phyloP scores from a whole-genome alignment of 2,329 filamentous ascomycete species.

The Thielaviopsis ethacetica region DNA sequence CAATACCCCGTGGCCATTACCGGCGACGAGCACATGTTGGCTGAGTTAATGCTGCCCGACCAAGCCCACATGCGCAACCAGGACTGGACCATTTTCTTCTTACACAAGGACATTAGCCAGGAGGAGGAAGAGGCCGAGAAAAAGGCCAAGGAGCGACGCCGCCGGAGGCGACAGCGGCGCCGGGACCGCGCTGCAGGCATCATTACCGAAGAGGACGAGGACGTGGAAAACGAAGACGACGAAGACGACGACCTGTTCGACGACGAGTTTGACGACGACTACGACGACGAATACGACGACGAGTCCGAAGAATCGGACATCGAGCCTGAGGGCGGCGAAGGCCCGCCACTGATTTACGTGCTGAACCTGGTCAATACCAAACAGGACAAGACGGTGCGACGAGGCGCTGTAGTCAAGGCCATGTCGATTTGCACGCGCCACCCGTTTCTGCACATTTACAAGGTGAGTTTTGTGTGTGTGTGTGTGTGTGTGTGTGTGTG shows the following conservation, averaged over 20 bases:
- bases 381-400: conserved; percentile 80
- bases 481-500: too few species aligned
- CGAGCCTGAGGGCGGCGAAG: conserved; percentile 58
- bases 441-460: conserved; percentile 97
- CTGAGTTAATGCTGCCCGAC: conserved; percentile 95
- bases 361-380: conserved; percentile 97
- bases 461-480: conserved; percentile 34
- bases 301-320: conserved; percentile 38
- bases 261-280: conserved; percentile 25
- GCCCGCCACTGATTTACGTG: conserved; percentile 88
- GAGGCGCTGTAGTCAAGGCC: conserved; percentile 88
- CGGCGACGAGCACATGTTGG: conserved; percentile 93
- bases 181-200: conserved; percentile 34
- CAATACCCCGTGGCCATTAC: conserved; percentile 92
- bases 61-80: conserved; percentile 88
- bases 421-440: conserved; percentile 98
- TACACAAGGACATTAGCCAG: conserved; percentile 84
- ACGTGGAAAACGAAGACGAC: conserved; percentile 26
- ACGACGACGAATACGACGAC: conserved; percentile 36
- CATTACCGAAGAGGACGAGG: conserved; percentile 27
- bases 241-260: conserved; percentile 31
- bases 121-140: conserved; percentile 65
- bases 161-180: conserved; percentile 34
- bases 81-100: conserved; percentile 98
- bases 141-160: conserved; percentile 35